Evolutionary conservation across 2,329 filamentous ascomycete species (phyloP), one percentile per base, ranked within the genome.

Genomic region (Cladophialophora carrionii): DNA sequence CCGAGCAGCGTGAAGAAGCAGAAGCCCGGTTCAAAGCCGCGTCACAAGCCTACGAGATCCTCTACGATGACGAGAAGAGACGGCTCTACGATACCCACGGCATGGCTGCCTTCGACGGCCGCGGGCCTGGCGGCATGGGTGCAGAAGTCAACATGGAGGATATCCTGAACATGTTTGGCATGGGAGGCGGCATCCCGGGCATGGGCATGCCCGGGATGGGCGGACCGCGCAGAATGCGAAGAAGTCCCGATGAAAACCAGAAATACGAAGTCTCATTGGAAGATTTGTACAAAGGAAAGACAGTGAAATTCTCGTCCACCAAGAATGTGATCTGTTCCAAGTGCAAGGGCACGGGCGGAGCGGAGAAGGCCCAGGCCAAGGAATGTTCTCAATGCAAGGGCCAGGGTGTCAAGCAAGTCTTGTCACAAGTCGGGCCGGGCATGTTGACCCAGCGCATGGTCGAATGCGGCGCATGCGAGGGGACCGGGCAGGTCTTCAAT

Each of bases 271-370:
- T 98, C 64, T 90, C 88, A 1, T 81, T 99, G 65, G 95, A 98
- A 77, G 95, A 99, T 78, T 84, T 99, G 34, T 99, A 98, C 85
- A 97, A 96, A 81, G 95, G 95, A 73, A 97, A 98, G 84, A 97
- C 95, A 0, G 95, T 96, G 75, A 95, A 96, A 80, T 97, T 99
- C 77, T 88, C 92, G 8, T 95, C 91, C 74, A 96, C 93, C 74
- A 98, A 98, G 82, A 94, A 96, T 75, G 86, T 97, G 67, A 83
- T 96, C 67, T 99, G 95, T 80, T 84, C 84, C 65, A 85, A 88
- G 73, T 99, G 95, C 82, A 94, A 93, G 76, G 95, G 95, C 52
- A 87, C 84, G 54, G 95, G 95, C 48, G 95, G 91, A 69, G 97
- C 96, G 79, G 91, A 96, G 67, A 96, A 93, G 79, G 90, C 92